Conservation (phyloP, 805 yeast genomes). For the Starmerella powellii region DNA sequence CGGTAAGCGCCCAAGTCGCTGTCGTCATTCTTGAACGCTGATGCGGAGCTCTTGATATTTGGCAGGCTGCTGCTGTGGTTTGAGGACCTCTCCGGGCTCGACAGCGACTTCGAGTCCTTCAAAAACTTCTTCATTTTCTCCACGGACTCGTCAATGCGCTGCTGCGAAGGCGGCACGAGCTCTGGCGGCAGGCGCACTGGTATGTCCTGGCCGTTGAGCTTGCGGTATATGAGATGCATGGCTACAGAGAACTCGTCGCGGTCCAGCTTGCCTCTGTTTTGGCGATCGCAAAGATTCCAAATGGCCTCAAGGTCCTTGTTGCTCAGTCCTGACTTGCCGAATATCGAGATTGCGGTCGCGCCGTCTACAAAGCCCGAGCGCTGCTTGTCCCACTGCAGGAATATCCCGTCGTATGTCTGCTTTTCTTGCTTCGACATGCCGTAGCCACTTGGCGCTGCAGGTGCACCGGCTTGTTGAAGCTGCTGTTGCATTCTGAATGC, state of each 20-base stretch:
- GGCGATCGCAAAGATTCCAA: constrained; percentile 80
- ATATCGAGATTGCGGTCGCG: constrained; percentile 67
- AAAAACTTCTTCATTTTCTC: constrained; percentile 57
- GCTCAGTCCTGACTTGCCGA: constrained; percentile 80
- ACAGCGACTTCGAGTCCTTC: constrained; percentile 28
- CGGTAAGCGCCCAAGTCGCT: constrained; percentile 58
- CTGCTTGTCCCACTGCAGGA: constrained; percentile 70
- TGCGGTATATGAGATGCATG: constrained; percentile 89
- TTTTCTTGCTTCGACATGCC: constrained; percentile 83
- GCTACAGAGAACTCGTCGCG: constrained; percentile 91
- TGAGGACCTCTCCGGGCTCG: constrained; percentile 19
- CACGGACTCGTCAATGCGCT: constrained; percentile 58
- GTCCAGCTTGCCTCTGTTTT: constrained; percentile 70
- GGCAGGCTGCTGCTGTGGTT: background rate
- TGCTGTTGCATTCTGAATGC: constrained; percentile 19
- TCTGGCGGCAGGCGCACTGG: constrained; percentile 80
- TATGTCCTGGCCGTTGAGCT: constrained; percentile 75
- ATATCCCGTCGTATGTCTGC: constrained; percentile 71
- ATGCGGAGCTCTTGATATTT: constrained; percentile 33
- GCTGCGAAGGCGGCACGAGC: constrained; percentile 74
- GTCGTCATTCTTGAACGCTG: constrained; percentile 53
- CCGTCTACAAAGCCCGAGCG: constrained; percentile 65
- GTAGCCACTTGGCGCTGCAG: background rate
- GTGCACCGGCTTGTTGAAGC: constrained; percentile 12
- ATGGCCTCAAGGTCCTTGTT: constrained; percentile 78